Evolutionary conservation across 2,329 filamentous ascomycete genomes (phyloP).

Genomic region (Eurotiales sp.): DNA sequence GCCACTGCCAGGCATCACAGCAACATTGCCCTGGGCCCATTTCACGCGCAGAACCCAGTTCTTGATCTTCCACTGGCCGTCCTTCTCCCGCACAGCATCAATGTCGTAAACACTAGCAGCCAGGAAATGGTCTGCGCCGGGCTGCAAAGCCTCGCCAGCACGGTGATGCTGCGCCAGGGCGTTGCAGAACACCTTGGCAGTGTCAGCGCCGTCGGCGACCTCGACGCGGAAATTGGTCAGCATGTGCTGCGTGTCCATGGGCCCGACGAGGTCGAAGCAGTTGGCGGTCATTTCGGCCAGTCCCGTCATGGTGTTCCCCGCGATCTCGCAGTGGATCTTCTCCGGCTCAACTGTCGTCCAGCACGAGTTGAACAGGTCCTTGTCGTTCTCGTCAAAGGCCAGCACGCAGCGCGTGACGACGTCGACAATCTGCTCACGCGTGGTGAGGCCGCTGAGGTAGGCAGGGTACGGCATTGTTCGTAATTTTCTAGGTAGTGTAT

Average conservation of each 20-base stretch:
- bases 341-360: background rate
- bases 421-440: background rate
- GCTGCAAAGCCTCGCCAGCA: background rate
- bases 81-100: background rate
- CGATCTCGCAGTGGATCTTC: background rate
- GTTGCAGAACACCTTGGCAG: slow-evolving; percentile 4
- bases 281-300: background rate
- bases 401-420: background rate
- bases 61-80: slow-evolving; percentile 1
- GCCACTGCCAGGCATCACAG: background rate
- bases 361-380: background rate
- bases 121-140: background rate
- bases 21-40: background rate
- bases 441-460: background rate
- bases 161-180: background rate
- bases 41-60: background rate
- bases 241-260: slow-evolving; percentile 4
- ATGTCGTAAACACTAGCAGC: background rate
- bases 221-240: background rate
- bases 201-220: background rate
- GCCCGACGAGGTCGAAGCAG: background rate
- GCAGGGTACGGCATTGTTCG: background rate
- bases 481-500: background rate
- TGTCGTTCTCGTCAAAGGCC: slow-evolving; percentile 1
- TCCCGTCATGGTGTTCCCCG: background rate